Base-by-base conservation (phyloP, 345 rosid genomes). In the Ceriops zippeliana region DNA sequence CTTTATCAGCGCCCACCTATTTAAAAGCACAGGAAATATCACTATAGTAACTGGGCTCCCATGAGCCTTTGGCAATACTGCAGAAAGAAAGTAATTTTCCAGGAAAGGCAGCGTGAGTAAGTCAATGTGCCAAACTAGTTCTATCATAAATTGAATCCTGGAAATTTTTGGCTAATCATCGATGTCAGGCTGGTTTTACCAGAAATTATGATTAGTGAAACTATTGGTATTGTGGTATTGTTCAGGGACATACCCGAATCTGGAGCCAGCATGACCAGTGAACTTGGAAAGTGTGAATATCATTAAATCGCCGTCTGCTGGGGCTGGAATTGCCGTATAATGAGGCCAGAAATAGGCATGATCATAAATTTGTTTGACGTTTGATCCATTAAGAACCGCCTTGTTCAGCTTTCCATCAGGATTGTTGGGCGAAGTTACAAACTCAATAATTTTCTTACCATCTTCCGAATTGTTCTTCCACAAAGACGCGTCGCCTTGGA, bases 371-470 rank as follows among this genome's bases (percentile, higher is more conserved):
- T 73, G 49, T 77, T 79, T 89, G 19, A 72, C 85, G 71, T 83
- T 72, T 8, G 88, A 73, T 24, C 86, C 96, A 2, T 75, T 46
- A 61, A 91, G 83, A 77, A 89, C 64, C 11, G 86, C 84, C 68
- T 73, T 63, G 20, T 85, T 86, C 62, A 78, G 32, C 63, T 69
- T 73, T 8, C 96, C 97, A 67, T 86, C 90, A 7, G 97, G 97
- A 75, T 91, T 91, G 79, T 86, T 87, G 0, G 97, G 97, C 52
- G 93, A 80, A 27, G 96, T 87, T 1, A 87, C 96, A 57, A 91
- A 73, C 75, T 91, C 96, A 61, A 91, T 75, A 15, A 84, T 27
- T 37, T 77, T 49, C 35, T 30, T 65, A 3, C 53, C 42, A 6
- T 38, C 69, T 65, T 79, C 79, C 1, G 84, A 66, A 20, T 13